Evolutionary conservation across 2,329 filamentous ascomycete genomes (phyloP), one percentile per base, ranked within the genome.

Genomic region (Trematosphaeria pertusa): DNA sequence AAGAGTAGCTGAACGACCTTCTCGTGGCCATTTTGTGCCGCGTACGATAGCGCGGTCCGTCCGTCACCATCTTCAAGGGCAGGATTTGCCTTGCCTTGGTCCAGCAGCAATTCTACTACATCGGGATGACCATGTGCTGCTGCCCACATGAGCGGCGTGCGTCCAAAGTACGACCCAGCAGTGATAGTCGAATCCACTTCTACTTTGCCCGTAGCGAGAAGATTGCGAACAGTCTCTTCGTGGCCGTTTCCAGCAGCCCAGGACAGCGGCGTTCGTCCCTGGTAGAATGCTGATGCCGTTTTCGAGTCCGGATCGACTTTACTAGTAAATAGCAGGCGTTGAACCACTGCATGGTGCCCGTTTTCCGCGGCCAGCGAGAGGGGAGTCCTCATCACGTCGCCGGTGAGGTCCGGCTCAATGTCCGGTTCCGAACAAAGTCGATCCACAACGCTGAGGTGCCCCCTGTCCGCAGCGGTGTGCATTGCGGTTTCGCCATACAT

Each of bases 291-390:
- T 17, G 37, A 28, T 15, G 4, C 31, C 2, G 26, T 24, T 34
- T 32, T 15, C 9, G 40, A 36, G 15, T 43, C 19, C 12, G 17
- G n/a, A 19, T 36, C 12, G 22, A 37, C 40, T 20, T 26, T 36
- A 3, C 12, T 5, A 15, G 40, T 19, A 15, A 11, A 9, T 17
- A 43, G 11, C 4, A 43, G 21, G 20, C 2, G 5, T 32, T 20
- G 19, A n/a, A 43, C 33, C 17, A 18, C 17, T 3, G 12, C 21
- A 15, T 28, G 10, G 22, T 37, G 22, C 15, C 40, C 40, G 14
- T 43, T 43, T 15, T 43, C 40, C 20, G 40, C 31, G 4, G 40
- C 40, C 3, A 43, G 33, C 21, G 40, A 43, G 5, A 43, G 21
- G 5, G 40, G 32, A 9, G 40, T 43, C 9, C 32, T 20, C n/a